Conservation (phyloP, 768 basidiomycete genomes). For the Tylopilus plumbeoviolaceoides region DNA sequence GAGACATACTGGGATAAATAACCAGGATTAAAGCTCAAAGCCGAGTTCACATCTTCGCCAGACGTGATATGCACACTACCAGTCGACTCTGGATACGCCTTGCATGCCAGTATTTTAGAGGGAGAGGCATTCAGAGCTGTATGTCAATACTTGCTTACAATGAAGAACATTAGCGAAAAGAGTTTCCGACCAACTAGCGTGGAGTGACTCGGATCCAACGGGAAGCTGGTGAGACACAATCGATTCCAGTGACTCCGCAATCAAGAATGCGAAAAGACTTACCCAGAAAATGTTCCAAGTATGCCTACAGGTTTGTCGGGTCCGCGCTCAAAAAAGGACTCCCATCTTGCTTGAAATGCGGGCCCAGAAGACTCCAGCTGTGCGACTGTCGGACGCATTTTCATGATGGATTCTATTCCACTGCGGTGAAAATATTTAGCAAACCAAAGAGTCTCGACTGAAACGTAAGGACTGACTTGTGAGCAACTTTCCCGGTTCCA, state of each 20-base stretch:
- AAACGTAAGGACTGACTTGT: background rate
- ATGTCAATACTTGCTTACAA: background rate
- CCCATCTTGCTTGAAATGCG: too few relatives aligned
- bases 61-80: conserved; percentile 49
- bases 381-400: conserved; percentile 46
- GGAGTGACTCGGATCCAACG: conserved; percentile 13
- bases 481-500: background rate
- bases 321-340: too few relatives aligned
- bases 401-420: conserved; percentile 43
- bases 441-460: background rate
- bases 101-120: background rate
- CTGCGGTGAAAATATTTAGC: background rate
- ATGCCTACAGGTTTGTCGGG: too few relatives aligned
- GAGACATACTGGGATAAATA: conserved; percentile 40
- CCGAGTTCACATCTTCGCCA: conserved; percentile 37
- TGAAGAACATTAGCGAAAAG: conserved; percentile 14
- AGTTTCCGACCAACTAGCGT: conserved; percentile 21
- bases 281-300: too few relatives aligned
- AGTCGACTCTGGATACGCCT: conserved; percentile 42
- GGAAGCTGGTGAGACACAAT: conserved; percentile 19
- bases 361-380: conserved; percentile 33
- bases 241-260: background rate
- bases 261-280: too few relatives aligned
- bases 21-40: conserved; percentile 42
- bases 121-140: background rate